Evolutionary conservation across 208 protist genomes (phyloP).

Genomic region (Acanthamoeba castellanii): DNA sequence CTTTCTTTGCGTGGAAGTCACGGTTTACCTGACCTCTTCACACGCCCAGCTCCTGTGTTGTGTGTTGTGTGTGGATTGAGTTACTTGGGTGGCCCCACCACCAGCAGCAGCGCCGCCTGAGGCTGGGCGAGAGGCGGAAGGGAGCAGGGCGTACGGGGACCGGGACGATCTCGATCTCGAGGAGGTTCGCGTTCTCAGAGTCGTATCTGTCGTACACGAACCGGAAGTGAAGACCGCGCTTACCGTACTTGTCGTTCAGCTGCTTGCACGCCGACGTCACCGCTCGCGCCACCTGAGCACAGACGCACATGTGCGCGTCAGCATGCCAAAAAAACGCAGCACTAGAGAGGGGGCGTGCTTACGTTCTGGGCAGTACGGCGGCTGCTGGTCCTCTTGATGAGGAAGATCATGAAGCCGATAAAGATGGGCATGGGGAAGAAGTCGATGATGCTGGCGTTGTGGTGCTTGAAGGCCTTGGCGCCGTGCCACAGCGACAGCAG

Average conservation of each 20-base stretch:
- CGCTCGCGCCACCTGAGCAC: not conserved
- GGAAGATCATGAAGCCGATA: constrained; percentile 50
- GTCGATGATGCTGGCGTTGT: constrained; percentile 23
- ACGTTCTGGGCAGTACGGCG: constrained; percentile 9
- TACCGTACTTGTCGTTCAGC: constrained; percentile 30
- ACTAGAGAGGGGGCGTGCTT: not conserved
- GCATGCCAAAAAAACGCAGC: not conserved
- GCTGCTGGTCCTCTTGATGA: constrained; percentile 35
- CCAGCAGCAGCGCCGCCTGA: too few species aligned
- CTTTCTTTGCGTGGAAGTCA: too few species aligned
- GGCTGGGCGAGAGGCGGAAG: not conserved
- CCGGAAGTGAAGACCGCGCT: constrained; percentile 11
- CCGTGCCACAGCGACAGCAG: constrained; percentile 2
- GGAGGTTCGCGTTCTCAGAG: not conserved
- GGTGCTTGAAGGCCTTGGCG: constrained; percentile 20
- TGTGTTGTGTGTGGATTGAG: too few species aligned
- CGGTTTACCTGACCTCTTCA: too few species aligned
- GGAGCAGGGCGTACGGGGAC: not conserved
- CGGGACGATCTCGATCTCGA: constrained; percentile 30
- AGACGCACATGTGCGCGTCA: not conserved
- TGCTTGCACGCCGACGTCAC: not conserved
- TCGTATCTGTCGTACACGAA: constrained; percentile 5
- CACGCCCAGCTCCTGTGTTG: too few species aligned
- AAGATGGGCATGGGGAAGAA: constrained; percentile 23
- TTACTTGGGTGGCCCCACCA: too few species aligned